phyloP scores from a whole-genome alignment of 495 filamentous ascomycete species.

The Penicillium antarcticum region DNA sequence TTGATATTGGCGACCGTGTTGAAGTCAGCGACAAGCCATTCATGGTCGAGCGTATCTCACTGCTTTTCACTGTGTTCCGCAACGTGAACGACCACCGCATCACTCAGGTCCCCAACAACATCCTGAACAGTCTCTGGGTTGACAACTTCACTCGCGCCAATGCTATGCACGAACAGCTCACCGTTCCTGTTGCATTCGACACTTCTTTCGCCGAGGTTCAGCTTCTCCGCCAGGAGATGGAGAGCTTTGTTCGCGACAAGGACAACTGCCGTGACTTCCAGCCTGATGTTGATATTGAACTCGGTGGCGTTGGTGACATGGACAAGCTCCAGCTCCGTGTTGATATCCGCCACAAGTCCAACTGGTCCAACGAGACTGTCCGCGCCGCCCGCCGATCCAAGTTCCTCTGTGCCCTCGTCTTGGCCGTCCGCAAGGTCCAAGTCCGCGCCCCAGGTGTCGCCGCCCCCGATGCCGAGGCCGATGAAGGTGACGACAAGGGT shows the following conservation, averaged over 20 bases:
- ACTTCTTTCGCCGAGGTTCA: constrained; percentile 88
- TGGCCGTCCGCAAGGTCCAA: constrained; percentile 80
- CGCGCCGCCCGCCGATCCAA: constrained; percentile 83
- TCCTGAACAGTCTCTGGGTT: constrained; percentile 86
- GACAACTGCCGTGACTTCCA: constrained; percentile 93
- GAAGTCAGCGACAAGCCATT: constrained; percentile 71
- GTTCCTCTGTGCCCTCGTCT: constrained; percentile 91
- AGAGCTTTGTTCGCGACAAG: constrained; percentile 75
- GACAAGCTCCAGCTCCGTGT: constrained; percentile 82
- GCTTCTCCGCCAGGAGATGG: constrained; percentile 74
- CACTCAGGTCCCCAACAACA: constrained; percentile 86
- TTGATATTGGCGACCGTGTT: constrained; percentile 90
- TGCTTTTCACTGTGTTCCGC: constrained; percentile 92
- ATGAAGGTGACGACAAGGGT: constrained; percentile 58
- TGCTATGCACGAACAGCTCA: constrained; percentile 84
- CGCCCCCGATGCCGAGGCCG: constrained; percentile 56
- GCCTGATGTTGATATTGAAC: constrained; percentile 72
- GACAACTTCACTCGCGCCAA: constrained; percentile 89
- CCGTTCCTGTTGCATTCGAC: constrained; percentile 75
- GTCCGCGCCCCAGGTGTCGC: constrained; percentile 81
- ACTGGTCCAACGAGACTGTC: constrained; percentile 91
- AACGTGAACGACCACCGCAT: constrained; percentile 76
- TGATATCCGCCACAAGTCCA: constrained; percentile 87
- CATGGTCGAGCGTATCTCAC: constrained; percentile 87
- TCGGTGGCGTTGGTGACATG: constrained; percentile 77